Evolutionary conservation across 2,329 filamentous ascomycete genomes (phyloP), one percentile per base, ranked within the genome.

Genomic region (Colletotrichum spinosum): DNA sequence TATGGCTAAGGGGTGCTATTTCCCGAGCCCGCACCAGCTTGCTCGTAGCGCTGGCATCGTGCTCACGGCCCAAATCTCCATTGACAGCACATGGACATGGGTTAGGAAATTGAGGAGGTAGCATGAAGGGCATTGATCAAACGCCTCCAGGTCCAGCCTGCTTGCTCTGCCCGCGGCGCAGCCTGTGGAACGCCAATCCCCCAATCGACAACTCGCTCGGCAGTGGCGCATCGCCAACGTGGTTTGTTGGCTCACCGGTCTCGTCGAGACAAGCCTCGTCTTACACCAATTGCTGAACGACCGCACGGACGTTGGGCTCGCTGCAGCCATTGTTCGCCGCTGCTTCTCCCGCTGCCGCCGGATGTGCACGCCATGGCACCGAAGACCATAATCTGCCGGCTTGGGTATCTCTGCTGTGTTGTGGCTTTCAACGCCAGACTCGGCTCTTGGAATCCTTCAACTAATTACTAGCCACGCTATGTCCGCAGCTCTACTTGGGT

Each of bases 181-280:
- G 17, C 41, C 51, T 46, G 62, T 17, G 57, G 15, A 41, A 45
- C 51, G 58, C 55, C 46, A 52, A 56, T 35, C 51, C 39, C 46
- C 52, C 45, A 25, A 25, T 49, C 39, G 33, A 67, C 67, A 51
- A 67, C 55, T 63, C 50, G 57, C 51, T 59, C 58, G 59, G 62
- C 60, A 65, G 62, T 65, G 62, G 62, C 62, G 62, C 62, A 55
- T 65, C 51, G 52, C 55, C 52, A 55, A 50, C 45, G 52, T 61
- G 41, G 51, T 68, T 68, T 68, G 69, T 69, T 70, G 69, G 64
- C 65, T 65, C 11, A 56, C 54, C 50, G 55, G 65, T 65, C 70
- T 68, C 44, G 63, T 68, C 68, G 54, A 69, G 66, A 70, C 68
- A 69, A 71, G 69, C 69, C 66, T 69, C 69, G 67, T 75, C 69